phyloP scores from a whole-genome alignment of 148 eudicot species.

The Rhododendron vialii region DNA sequence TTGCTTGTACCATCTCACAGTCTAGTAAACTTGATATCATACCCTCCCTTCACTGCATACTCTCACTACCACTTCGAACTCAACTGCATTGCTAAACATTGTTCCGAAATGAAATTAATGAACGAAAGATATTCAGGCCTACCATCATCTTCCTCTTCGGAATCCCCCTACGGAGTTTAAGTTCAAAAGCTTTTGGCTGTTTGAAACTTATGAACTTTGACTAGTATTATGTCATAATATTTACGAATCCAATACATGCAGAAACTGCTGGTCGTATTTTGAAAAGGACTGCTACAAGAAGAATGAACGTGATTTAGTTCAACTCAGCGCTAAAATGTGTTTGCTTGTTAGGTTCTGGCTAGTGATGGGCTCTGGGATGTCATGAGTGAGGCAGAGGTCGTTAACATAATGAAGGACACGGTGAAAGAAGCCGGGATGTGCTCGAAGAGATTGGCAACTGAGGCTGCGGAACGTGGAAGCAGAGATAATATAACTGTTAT shows the following conservation, averaged over 20 bases:
- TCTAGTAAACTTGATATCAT: not conserved
- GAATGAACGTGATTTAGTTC: not conserved
- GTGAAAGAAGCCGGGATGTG: slow-evolving; percentile 95
- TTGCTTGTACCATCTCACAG: not conserved
- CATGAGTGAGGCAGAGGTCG: slow-evolving; percentile 59
- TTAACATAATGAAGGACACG: slow-evolving; percentile 72
- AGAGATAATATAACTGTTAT: slow-evolving; percentile 90
- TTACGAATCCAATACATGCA: not conserved
- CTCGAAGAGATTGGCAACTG: slow-evolving; percentile 90
- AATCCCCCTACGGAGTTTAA: not conserved
- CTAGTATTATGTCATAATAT: not conserved
- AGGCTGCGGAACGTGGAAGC: slow-evolving; percentile 89
- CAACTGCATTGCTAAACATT: not conserved
- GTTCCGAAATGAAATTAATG: no score
- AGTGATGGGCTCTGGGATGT: slow-evolving; percentile 98
- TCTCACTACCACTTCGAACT: not conserved
- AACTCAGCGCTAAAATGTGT: not conserved
- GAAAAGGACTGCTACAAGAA: not conserved
- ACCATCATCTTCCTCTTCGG: not conserved
- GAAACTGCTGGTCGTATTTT: not conserved
- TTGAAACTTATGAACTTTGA: not conserved
- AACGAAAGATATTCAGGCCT: not conserved
- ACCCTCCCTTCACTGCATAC: not conserved
- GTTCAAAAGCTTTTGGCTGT: not conserved
- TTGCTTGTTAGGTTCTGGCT: slow-evolving; percentile 69